Evolutionary conservation across 306 rosid genomes (phyloP), one percentile per base, ranked within the genome.

Genomic region (Begonia loranthoides): DNA sequence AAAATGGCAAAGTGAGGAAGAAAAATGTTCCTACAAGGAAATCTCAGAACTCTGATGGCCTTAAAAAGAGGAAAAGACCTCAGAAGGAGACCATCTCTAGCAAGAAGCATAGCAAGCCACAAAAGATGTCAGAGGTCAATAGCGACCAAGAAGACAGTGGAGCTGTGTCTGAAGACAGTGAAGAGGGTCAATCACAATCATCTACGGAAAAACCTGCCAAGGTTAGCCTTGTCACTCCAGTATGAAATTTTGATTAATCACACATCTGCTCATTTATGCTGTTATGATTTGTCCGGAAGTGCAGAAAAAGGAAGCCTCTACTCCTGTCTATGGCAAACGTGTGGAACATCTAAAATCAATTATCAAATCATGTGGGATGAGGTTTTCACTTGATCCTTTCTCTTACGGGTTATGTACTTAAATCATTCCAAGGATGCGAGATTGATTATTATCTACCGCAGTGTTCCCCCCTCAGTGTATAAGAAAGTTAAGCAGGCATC

Each of bases 361-460:
- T 60, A 85, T 90, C 76, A 90, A 90, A 78, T 80, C 85, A 11
- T 85, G 95, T 68, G 97, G 97, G 61, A 79, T 90, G 97, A 72
- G 97, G 97, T 82, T 60, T 68, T 52, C 61, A 65, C 6, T 28
- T 28, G 9, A 28, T 55, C 55, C 52, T 55, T 64, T 40, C 51
- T 53, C 43, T 66, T 45, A 22, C 68, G 34, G 54, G 40, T 55
- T 41, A 51, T 51, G 61, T 60, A 61, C 24, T 63, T 50, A 41
- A 49, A 50, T 66, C 54, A 54, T 65, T 60, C 22, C 45, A 54
- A 63, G 21, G 63, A 68, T 50, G 47, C 58, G 33, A 49, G 45
- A 68, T 34, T 62, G 13, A 15, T 50, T 60, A 45, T 39, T 64
- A 53, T 62, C 60, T 65, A 16, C 57, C 70, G 33, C 82, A 90